Conservation (phyloP, 2,329 filamentous ascomycete species). For the Xylaria polymorpha region DNA sequence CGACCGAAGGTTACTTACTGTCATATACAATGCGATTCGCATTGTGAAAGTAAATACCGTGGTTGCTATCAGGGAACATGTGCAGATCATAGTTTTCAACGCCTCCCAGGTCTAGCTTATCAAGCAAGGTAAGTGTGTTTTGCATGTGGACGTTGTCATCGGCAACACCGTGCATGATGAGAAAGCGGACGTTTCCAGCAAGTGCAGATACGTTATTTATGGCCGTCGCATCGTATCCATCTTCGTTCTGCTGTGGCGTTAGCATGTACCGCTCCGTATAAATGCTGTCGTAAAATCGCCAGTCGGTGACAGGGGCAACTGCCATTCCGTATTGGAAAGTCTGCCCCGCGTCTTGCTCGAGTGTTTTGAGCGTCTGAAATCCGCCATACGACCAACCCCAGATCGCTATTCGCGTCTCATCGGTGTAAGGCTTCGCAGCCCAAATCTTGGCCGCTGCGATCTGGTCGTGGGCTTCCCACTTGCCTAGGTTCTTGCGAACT, state of each 20-base stretch:
- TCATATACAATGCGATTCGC: conserved; percentile 92
- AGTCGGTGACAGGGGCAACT: conserved; percentile 98
- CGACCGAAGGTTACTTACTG: conserved; percentile 69
- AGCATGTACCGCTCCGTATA: conserved; percentile 99
- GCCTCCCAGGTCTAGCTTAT: conserved; percentile 82
- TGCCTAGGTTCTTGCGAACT: conserved; percentile 84
- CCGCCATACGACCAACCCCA: conserved; percentile 99
- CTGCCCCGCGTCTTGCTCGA: conserved; percentile 87
- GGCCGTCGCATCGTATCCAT: conserved; percentile 79
- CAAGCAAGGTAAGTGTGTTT: conserved; percentile 87
- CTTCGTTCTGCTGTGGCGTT: conserved; percentile 83
- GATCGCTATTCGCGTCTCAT: conserved; percentile 84
- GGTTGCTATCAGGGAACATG: conserved; percentile 95
- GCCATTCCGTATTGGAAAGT: conserved; percentile 98
- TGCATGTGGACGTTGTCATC: conserved; percentile 99
- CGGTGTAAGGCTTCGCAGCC: conserved; percentile 84
- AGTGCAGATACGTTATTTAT: conserved; percentile 81
- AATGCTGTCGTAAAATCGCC: conserved; percentile 93
- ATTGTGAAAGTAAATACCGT: conserved; percentile 94
- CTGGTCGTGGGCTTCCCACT: conserved; percentile 88
- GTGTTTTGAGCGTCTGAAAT: conserved; percentile 93
- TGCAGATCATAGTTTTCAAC: conserved; percentile 97
- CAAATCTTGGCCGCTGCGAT: conserved; percentile 90
- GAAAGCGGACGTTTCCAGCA: conserved; percentile 81
- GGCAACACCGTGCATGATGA: conserved; percentile 95